phyloP scores from a whole-genome alignment of 1,139 yeast species.

The Pichiaceae sp. region DNA sequence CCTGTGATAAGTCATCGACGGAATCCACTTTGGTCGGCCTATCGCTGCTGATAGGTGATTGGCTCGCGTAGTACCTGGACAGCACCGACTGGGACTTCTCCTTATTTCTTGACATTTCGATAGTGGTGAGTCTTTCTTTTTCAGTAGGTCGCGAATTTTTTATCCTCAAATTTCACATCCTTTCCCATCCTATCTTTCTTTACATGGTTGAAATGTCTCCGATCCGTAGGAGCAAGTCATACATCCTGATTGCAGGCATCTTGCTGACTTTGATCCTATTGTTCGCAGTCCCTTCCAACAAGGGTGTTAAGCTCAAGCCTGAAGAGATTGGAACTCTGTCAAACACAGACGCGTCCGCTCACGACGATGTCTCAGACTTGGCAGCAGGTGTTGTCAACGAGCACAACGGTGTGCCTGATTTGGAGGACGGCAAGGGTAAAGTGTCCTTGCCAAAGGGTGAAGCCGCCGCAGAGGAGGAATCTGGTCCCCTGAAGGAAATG shows the following conservation, averaged over 20 bases:
- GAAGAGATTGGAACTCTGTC: background rate
- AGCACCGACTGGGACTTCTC: constrained; percentile 72
- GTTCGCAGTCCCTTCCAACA: background rate
- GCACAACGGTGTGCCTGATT: background rate
- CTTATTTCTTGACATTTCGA: constrained; percentile 64
- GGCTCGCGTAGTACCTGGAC: constrained; percentile 42
- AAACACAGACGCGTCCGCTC: background rate
- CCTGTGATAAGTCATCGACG: constrained; percentile 51
- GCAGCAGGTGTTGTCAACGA: background rate
- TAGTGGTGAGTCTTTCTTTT: background rate
- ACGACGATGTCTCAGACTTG: background rate
- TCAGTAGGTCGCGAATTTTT: background rate
- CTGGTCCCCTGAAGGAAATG: background rate
- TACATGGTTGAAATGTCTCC: background rate
- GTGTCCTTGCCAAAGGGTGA: background rate
- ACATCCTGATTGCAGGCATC: background rate
- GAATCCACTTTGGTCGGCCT: constrained; percentile 51
- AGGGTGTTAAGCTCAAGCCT: background rate
- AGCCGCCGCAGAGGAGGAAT: background rate
- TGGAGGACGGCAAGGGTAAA: background rate
- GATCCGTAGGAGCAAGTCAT: background rate
- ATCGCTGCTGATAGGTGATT: constrained; percentile 8
- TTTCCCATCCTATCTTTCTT: background rate
- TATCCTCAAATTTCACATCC: background rate
- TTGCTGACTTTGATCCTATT: background rate